Evolutionary conservation across 2,329 filamentous ascomycete species (phyloP).

Genomic region (Cercospora citrullina): DNA sequence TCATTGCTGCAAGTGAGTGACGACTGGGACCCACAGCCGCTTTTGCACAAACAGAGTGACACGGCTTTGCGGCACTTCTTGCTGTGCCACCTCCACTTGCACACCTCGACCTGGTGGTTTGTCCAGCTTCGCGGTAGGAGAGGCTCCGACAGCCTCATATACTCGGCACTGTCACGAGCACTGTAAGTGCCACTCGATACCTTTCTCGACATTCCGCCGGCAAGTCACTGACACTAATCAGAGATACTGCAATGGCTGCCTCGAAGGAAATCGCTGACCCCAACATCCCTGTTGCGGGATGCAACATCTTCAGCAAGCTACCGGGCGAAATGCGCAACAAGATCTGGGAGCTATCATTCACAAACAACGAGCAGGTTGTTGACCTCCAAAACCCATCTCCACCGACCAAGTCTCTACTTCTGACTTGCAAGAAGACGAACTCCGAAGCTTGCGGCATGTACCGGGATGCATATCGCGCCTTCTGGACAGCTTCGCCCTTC

Average conservation of each 20-base stretch:
- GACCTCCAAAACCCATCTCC: background rate
- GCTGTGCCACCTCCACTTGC: background rate
- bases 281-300: background rate
- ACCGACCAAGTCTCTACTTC: background rate
- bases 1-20: background rate
- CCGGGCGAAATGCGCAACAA: conserved; percentile 8
- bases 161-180: background rate
- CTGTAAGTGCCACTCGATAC: background rate
- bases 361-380: background rate
- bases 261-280: background rate
- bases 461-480: background rate
- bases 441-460: conserved; percentile 3
- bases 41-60: background rate
- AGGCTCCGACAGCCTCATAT: background rate
- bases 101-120: background rate
- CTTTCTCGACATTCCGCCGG: background rate
- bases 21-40: background rate
- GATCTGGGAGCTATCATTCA: conserved; percentile 11
- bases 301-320: conserved; percentile 3
- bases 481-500: background rate
- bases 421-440: conserved; percentile 1
- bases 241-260: background rate
- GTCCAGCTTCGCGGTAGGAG: background rate
- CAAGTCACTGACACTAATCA: background rate
- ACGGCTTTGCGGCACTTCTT: background rate